phyloP scores from a whole-genome alignment of 1,284 basidiomycete species.

The Papiliotrema terrestris region DNA sequence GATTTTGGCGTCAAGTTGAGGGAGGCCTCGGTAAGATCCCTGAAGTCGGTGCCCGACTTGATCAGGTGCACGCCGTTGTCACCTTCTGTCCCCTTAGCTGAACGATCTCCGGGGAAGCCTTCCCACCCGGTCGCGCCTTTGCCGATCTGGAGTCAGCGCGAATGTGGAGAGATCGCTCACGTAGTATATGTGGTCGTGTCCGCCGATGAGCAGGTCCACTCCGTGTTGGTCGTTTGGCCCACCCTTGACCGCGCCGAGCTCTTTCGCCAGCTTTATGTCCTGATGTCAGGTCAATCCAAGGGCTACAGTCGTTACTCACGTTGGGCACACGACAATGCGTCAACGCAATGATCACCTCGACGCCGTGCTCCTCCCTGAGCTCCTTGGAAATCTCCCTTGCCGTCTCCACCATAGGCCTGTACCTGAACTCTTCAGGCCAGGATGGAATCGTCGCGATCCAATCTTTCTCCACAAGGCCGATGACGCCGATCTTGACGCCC shows the following conservation, averaged over 20 bases:
- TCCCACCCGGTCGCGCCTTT: conserved; percentile 72
- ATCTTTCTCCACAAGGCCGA: conserved; percentile 79
- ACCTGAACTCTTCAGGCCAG: conserved; percentile 71
- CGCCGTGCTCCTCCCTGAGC: conserved; percentile 66
- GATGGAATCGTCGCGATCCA: conserved; percentile 83
- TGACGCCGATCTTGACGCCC: conserved; percentile 68
- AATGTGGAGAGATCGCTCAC: conserved; percentile 12
- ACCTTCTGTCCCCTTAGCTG: conserved; percentile 65
- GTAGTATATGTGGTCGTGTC: conserved; percentile 80
- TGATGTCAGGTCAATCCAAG: conserved; percentile 28
- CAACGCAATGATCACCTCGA: conserved; percentile 74
- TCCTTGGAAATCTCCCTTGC: conserved; percentile 63
- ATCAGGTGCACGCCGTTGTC: conserved; percentile 69
- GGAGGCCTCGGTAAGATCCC: conserved; percentile 72
- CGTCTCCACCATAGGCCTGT: conserved; percentile 64
- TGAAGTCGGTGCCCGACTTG: conserved; percentile 89
- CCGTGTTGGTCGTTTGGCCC: conserved; percentile 60
- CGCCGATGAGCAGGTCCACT: conserved; percentile 75
- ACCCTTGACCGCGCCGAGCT: conserved; percentile 60
- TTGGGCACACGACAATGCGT: conserved; percentile 74
- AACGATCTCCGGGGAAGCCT: conserved; percentile 58
- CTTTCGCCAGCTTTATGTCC: conserved; percentile 67
- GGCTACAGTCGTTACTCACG: conserved; percentile 52
- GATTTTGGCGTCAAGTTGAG: conserved; percentile 62
- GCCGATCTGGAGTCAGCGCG: conserved; percentile 57